A percentile compares a stretch with the other conserved stretches of the same genome.
Conservation (phyloP, 768 basidiomycete genomes). For the Cubamyces sp. region DNA sequence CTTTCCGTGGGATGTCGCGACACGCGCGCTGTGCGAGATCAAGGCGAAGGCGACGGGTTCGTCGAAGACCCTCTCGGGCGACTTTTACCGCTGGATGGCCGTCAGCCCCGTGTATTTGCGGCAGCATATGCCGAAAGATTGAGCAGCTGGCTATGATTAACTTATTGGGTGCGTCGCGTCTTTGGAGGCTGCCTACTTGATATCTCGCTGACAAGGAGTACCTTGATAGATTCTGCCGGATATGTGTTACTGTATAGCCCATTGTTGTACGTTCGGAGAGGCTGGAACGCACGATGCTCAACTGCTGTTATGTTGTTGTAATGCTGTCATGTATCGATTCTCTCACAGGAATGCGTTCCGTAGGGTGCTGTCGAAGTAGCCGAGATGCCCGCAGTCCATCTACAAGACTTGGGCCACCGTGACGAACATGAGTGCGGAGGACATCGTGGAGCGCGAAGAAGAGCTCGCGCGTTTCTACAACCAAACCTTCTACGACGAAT, state of each 20-base stretch:
- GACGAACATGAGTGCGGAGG: not conserved
- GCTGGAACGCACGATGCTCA: no score
- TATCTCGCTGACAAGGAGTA: no score
- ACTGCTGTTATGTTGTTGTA: no score
- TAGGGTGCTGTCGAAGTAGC: no score
- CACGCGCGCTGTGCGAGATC: slow-evolving; percentile 55
- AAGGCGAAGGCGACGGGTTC: slow-evolving; percentile 49
- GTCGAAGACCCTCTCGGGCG: slow-evolving; percentile 44
- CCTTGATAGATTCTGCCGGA: no score
- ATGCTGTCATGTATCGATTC: no score
- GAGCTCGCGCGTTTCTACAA: not conserved
- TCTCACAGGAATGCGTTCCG: no score
- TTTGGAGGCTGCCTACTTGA: no score
- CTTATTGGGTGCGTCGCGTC: no score
- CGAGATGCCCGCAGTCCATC: no score
- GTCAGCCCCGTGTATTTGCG: slow-evolving; percentile 16
- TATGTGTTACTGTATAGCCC: no score
- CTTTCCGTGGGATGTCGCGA: slow-evolving; percentile 61
- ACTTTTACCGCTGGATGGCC: slow-evolving; percentile 47
- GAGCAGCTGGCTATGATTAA: not conserved
- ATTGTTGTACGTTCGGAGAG: no score
- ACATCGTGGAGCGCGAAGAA: not conserved
- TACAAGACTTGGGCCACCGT: not conserved
- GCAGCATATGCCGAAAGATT: not conserved
- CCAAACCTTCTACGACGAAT: not conserved